Evolutionary conservation across 2,329 filamentous ascomycete species (phyloP), one percentile per base, ranked within the genome.

Genomic region (Cryphonectria japonica): DNA sequence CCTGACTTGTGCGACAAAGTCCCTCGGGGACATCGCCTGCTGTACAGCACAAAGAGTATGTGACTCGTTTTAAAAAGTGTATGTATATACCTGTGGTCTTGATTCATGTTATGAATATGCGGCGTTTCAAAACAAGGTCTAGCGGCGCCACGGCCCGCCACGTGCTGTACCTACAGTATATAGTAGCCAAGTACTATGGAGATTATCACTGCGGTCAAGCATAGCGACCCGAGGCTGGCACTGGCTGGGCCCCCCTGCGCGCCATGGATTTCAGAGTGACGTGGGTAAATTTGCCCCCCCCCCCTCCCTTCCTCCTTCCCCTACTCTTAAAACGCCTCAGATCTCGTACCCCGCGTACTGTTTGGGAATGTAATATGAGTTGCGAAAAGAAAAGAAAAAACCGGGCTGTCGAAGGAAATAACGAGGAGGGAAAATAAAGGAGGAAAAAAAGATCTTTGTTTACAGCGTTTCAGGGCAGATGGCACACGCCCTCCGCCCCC

Each of bases 131-230:
- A 37, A 50, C 46, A 37, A 66, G 29, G 14, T 19, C 29, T 26
- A 66, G 57, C 46, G 64, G 34, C 64, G n/a, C 32, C 37, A 32
- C 64, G 64, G 32, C 19, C 46, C 46, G 64, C 64, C 64, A n/a
- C 19, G 46, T n/a, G 22, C 46, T n/a, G 46, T 50, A n/a, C 43
- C 19, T 22, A 19, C 19, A 22, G 37, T 50, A 50, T 22, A 43
- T 22, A 50, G 19, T 19, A 34, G 34, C 6, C 6, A 34, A 34
- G 34, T 3, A 50, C 9, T 11, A 39, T 39, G 9, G 37, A 13
- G 11, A 39, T 39, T 11, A 50, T 50, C 22, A 50, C 43, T 22
- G 43, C 43, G 43, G 43, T 19, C 43, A 19, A 39, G 63, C 32
- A 41, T 19, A 59, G 54, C 54, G 6, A n/a, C 26, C 59, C 43